Conservation (phyloP, 208 protist species). For the Leishmania aethiopica region DNA sequence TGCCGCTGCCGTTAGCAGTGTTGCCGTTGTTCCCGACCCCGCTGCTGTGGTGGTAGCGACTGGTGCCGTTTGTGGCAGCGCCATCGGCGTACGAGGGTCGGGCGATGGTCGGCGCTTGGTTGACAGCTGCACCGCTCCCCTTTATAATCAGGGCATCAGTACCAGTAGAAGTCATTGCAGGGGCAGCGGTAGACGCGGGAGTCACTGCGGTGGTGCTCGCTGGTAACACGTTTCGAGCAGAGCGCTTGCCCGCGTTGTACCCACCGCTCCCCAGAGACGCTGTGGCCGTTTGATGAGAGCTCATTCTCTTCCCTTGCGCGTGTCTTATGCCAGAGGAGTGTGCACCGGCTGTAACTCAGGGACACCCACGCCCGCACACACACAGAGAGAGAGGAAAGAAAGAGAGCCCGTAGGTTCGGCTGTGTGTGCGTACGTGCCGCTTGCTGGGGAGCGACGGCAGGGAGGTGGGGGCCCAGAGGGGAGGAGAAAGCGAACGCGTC, state of each 20-base stretch:
- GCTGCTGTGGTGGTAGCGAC: background rate
- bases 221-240: constrained; percentile 4
- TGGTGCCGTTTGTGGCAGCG: background rate
- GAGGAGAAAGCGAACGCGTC: background rate
- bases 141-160: background rate
- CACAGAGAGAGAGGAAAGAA: background rate
- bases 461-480: too few relatives aligned
- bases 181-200: background rate
- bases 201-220: background rate
- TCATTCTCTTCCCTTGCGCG: background rate
- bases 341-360: background rate
- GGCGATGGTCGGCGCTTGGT: background rate
- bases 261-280: constrained; percentile 12
- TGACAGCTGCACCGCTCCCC: background rate
- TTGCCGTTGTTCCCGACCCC: background rate
- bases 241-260: constrained; percentile 8
- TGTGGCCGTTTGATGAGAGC: constrained; percentile 15
- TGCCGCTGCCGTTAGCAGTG: background rate
- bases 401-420: background rate
- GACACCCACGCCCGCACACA: background rate
- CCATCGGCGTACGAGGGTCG: background rate
- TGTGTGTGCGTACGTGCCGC: background rate
- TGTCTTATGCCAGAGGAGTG: background rate
- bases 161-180: background rate
- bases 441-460: background rate